Conservation (phyloP, 192 early-diverging fungal genomes). For the Physocladia obscura region DNA sequence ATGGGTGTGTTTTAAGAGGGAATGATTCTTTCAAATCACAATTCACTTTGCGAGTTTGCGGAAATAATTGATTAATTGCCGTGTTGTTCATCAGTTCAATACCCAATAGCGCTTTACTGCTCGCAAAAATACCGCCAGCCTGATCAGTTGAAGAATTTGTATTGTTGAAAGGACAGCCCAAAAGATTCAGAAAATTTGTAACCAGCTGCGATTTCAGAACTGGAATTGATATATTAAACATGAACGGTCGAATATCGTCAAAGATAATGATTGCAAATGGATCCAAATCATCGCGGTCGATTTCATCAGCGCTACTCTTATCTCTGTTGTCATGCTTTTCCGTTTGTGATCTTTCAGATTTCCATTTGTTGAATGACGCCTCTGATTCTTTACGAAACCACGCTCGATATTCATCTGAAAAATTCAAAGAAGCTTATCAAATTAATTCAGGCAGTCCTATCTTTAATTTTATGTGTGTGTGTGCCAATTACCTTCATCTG, state of each 20-base stretch:
- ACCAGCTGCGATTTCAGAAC: slow-evolving; percentile 23
- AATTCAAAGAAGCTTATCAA: background rate
- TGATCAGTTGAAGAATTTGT: slow-evolving; percentile 34
- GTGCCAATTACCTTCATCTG: too few species aligned
- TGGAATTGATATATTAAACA: slow-evolving; percentile 30
- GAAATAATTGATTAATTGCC: slow-evolving; percentile 27
- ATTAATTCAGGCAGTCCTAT: too few species aligned
- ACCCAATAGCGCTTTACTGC: slow-evolving; percentile 25
- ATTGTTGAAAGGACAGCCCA: slow-evolving; percentile 30
- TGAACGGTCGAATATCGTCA: slow-evolving; percentile 34
- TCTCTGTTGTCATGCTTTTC: background rate
- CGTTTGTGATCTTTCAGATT: slow-evolving; percentile 16
- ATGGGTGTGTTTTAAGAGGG: slow-evolving; percentile 9
- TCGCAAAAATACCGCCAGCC: background rate
- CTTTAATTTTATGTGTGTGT: too few species aligned
- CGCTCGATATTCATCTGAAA: slow-evolving; percentile 27
- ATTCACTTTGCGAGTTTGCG: background rate
- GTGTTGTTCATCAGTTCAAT: slow-evolving; percentile 19
- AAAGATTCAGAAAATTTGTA: slow-evolving; percentile 33
- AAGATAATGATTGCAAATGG: slow-evolving; percentile 43
- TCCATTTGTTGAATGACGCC: slow-evolving; percentile 28
- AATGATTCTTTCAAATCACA: too few species aligned
- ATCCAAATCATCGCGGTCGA: slow-evolving; percentile 27
- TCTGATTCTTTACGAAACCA: slow-evolving; percentile 30
- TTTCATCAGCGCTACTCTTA: background rate